Base-by-base conservation (phyloP, 2,329 filamentous ascomycete genomes). In the Lasiodiplodia sp. region DNA sequence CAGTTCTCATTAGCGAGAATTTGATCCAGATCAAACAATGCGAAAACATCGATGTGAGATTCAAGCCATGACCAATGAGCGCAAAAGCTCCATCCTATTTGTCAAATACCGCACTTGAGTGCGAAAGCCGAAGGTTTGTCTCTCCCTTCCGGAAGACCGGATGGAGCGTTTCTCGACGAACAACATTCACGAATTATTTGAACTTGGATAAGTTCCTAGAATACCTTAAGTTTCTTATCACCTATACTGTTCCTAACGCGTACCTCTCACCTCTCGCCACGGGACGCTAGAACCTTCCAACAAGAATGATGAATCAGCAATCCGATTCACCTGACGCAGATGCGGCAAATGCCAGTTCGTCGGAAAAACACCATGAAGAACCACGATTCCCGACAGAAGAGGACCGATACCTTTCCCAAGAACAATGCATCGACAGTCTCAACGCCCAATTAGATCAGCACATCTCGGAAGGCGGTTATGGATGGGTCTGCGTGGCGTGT, bases 391-490 rank as follows among this genome's bases (percentile, higher is more conserved):
- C 2, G 12, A 14, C 14, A 47, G 44, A 47, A 47, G 44, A 47
- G 44, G 44, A 47, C 12, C 16, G 4, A 16, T n/a, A 8, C 12
- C 44, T 47, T 47, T 16, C 44, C 44, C 44, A 47, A 47, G 44
- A 16, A n/a, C 44, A n/a, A 47, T 47, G 4, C 44, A 47, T 47
- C n/a, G 44, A n/a, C 2, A 11, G 44, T 16, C 44, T 47, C 44
- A 47, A 47, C 12, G 14, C 44, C 44, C 44, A n/a, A 47, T 7
- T 16, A 2, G 44, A 47, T 47, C 44, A 47, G 44, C 76, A 18
- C 3, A 2, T 47, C 44, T 47, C 44, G 16, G 76, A 80, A 67
- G 79, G 79, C 16, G 78, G 78, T 4, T 80, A 80, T 63, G 79
- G 77, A 64, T 81, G 79, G 79, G 71, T 79, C 2, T 72, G 72